These are phyloP conservation scores for Tanacetum coccineum DNA, from an alignment of 129 eudicot species.

Conservation along the genomic window DNA sequence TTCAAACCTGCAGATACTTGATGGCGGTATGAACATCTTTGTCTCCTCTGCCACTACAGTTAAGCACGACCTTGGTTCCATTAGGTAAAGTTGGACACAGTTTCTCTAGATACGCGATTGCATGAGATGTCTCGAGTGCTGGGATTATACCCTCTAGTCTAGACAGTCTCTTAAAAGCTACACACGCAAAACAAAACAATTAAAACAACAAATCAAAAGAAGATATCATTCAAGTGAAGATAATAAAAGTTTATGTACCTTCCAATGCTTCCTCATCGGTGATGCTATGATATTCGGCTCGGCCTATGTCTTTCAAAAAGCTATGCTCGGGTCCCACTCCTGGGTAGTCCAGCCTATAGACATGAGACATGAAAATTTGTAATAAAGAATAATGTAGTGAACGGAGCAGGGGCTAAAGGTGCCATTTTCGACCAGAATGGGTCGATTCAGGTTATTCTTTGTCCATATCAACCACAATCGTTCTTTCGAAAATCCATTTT, in stretches of 20 bases:
- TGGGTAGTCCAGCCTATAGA: constrained; percentile 64
- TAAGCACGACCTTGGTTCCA: constrained; percentile 74
- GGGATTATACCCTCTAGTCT: constrained; percentile 86
- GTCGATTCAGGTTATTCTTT: not conserved
- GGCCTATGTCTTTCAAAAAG: constrained; percentile 72
- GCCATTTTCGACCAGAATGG: not conserved
- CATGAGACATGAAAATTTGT: too few relatives aligned
- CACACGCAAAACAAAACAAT: not conserved
- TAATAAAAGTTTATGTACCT: constrained; percentile 37
- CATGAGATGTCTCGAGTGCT: constrained; percentile 89
- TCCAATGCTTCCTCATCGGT: constrained; percentile 81
- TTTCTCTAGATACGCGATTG: constrained; percentile 76
- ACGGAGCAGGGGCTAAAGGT: not conserved
- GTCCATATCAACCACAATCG: not conserved
- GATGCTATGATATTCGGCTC: constrained; percentile 74
- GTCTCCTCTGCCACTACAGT: constrained; percentile 95
- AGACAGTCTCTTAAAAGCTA: constrained; percentile 76
- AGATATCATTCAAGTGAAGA: not conserved
- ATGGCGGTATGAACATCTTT: constrained; percentile 85
- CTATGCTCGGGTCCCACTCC: constrained; percentile 93
- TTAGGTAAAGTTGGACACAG: constrained; percentile 74
- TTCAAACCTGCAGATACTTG: constrained; percentile 56
- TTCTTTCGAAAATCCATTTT: not conserved
- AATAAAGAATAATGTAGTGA: not conserved
- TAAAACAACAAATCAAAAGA: not conserved